phyloP scores from a whole-genome alignment of 257 asterid species.

The Gentiana straminea region DNA sequence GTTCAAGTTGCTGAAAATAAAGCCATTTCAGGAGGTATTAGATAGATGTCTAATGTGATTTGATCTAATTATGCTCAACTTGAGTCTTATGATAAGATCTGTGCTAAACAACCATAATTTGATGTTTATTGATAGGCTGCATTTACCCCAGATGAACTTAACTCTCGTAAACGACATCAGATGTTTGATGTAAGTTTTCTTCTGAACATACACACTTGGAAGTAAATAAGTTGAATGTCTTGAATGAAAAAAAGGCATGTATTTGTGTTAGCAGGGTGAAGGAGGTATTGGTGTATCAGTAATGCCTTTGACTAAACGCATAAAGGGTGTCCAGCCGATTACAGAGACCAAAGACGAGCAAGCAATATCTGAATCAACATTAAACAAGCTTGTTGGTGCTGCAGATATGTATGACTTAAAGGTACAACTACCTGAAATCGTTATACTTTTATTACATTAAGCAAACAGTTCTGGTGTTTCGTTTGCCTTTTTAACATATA shows the following conservation, averaged over 20 bases:
- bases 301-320: constrained; percentile 40
- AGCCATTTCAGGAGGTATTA: constrained; percentile 51
- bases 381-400: constrained; percentile 82
- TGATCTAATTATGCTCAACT: no score
- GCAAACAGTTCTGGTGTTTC: background rate
- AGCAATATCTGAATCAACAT: constrained; percentile 48
- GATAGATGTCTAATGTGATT: no score
- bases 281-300: constrained; percentile 13
- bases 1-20: constrained; percentile 49
- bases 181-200: constrained; percentile 28
- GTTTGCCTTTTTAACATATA: background rate
- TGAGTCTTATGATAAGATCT: background rate
- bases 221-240: background rate
- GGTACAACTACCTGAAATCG: constrained; percentile 23
- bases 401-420: constrained; percentile 59
- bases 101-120: background rate
- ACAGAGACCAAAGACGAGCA: constrained; percentile 43
- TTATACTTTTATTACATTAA: background rate
- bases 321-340: constrained; percentile 30
- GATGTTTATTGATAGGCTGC: constrained; percentile 42
- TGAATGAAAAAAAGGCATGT: no score
- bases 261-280: constrained; percentile 31
- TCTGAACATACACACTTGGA: no score
- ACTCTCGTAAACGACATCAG: constrained; percentile 55
- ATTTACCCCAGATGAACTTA: constrained; percentile 76